Base-by-base conservation (phyloP, 768 basidiomycete genomes). In the Strobilomyces echinocephalus region DNA sequence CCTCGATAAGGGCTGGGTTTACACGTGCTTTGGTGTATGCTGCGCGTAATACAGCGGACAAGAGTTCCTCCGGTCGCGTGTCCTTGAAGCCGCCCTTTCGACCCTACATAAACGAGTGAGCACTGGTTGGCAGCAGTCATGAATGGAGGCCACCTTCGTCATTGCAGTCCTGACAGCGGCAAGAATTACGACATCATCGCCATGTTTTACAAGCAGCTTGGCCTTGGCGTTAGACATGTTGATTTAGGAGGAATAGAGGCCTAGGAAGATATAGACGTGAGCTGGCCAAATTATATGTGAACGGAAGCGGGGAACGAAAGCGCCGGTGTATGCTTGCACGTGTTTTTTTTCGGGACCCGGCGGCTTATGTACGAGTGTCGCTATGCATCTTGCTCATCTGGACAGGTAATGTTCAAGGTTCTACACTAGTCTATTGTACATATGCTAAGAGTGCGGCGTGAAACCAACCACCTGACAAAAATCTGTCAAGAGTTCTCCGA, bases 11-110 rank as follows among this genome's bases (percentile, higher is more conserved):
- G 50, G 77, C 75, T 41, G 93, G 93, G 72, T 94, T 84, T 52
- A 95, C 79, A 57, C 77, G 74, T 46, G 79, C 80, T 56, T 76
- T 80, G 21, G 76, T 75, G 72, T 88, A 87, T n/a, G 77, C 85
- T 41, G 86, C 88, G 50, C 80, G 80, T 47, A 94, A 79, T 59
- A 90, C 82, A 48, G 81, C 84, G 3, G 87, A 83, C 52, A 95
- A 80, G 62, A 91, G 76, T 58, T 90, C 83, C 55, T 93, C 91
- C 6, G 90, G 87, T 48, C 82, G 79, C 34, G 90, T 93, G 72
- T 95, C 90, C 71, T 92, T 92, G 80, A 93, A 94, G 14, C 87
- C 89, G 50, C 93, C 93, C 65, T 92, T 94, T 65, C 78, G 84
- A 24, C 81, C 82, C 88, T 91, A 58, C 18, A 60, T 45, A 52